These are phyloP conservation scores for Nigrospora sphaerica DNA, from an alignment of 2,329 filamentous ascomycete genomes.

Conservation along the genomic window DNA sequence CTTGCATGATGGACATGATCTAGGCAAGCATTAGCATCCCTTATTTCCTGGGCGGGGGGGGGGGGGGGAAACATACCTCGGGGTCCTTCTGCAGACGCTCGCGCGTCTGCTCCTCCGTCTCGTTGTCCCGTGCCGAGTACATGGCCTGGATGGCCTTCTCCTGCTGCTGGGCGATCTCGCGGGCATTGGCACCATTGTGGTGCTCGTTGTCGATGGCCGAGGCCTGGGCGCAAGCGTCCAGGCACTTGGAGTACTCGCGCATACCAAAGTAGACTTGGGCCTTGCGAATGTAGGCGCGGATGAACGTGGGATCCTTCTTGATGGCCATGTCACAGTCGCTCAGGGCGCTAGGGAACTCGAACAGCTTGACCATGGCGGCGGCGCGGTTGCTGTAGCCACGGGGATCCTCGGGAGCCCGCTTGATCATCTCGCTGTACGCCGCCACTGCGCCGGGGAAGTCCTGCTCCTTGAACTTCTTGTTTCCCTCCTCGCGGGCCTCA, in stretches of 20 bases:
- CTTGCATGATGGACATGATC: conserved; percentile 88
- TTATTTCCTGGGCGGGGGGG: neutral
- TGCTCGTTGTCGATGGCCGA: conserved; percentile 64
- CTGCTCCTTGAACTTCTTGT: conserved; percentile 92
- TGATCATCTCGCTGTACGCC: conserved; percentile 93
- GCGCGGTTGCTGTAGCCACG: conserved; percentile 96
- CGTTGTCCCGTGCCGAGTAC: conserved; percentile 84
- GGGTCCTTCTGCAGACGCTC: conserved; percentile 86
- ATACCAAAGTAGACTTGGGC: conserved; percentile 93
- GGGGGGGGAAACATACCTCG: conserved; percentile 54
- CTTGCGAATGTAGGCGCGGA: conserved; percentile 93
- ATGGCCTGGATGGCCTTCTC: conserved; percentile 88
- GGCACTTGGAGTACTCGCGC: conserved; percentile 94
- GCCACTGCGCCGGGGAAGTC: conserved; percentile 95
- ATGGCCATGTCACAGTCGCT: conserved; percentile 89
- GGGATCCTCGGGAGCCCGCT: conserved; percentile 86
- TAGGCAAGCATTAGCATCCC: conserved; percentile 22
- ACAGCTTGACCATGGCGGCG: conserved; percentile 91
- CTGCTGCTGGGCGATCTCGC: conserved; percentile 90
- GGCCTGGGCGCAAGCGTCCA: conserved; percentile 84
- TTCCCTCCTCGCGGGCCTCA: conserved; percentile 88
- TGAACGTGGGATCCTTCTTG: conserved; percentile 84
- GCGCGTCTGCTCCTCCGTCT: conserved; percentile 92
- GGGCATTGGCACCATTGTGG: conserved; percentile 66
- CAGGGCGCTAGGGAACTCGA: conserved; percentile 89